Base-by-base conservation (phyloP, 495 filamentous ascomycete species). In the Aspergillus heteromorphus region DNA sequence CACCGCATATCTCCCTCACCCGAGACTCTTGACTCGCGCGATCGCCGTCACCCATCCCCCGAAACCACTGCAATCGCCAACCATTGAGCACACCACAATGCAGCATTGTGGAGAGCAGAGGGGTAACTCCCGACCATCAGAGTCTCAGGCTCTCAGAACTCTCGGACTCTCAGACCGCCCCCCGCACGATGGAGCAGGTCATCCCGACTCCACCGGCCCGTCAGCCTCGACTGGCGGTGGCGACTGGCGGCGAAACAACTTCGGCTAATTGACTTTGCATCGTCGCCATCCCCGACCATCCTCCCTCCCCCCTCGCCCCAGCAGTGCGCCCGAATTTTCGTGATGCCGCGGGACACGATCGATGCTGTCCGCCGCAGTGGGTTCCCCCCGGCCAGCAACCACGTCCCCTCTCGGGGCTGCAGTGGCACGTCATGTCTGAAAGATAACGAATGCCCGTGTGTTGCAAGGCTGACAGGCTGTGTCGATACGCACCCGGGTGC, bases 171-270 rank as follows among this genome's bases (percentile, higher is more conserved):
- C n/a, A n/a, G 30, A 13, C 30, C 30, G 14, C 30, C 9, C 14
- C 21, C 20, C 20, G 25, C 27, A 3, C 40, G 17, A 29, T 52
- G 50, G 36, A 45, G 50, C 40, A 21, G 16, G 9, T 10, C 18
- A 23, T 29, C 30, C 9, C 16, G 29, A 36, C 51, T 45, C 51
- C 51, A 53, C 51, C 51, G 13, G 27, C 11, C 43, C 23, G 23
- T 17, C 11, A 16, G 18, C 21, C 8, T 18, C 23, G 23, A 27
- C 9, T 36, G 25, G 30, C 41, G 40, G 27, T 47, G 43, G 43
- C 43, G 43, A 47, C 43, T 16, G 14, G 19, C 13, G 17, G 11
- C n/a, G 19, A 9, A 23, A 43, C 23, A 17, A 13, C 4, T 4
- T 29, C 43, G 51, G 51, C 25, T 30, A 43, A 36, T 53, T 25